Base-by-base conservation (phyloP, 805 yeast genomes). In the Candida morakotiae region DNA sequence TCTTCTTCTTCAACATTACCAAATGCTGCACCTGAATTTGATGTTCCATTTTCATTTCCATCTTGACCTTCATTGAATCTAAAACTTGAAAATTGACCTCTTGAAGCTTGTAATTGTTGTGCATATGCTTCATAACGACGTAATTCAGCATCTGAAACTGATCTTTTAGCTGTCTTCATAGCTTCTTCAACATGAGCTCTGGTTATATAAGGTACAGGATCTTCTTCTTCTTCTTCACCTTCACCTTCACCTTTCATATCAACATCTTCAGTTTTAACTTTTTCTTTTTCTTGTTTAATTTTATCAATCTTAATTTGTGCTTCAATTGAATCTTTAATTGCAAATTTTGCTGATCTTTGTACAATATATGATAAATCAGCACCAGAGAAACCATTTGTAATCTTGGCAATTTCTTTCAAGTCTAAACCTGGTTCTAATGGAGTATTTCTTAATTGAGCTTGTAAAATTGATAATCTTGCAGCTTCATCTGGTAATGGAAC, bases 41-140 rank as follows among this genome's bases (percentile, higher is more conserved):
- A 61, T 14, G 58, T 52, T 35, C 57, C 53, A 30, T 51, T 55
- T 23, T 48, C 52, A 24, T 35, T 45, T 15, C 46, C 54, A 21
- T 47, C 58, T 19, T 48, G 57, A 38, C 49, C 51, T 42, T 75
- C 87, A 47, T 80, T 77, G 62, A 93, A 91, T 59, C 87, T 80
- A 69, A 93, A 91, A 67, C 83, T 86, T 47, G 91, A 76, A 59
- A 86, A 83, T 62, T 86, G 95, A 34, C 98, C 98, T 69, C 98
- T 87, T 1, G 96, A 85, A 40, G 95, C 87, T 64, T 83, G 94
- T 64, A 93, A 74, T 68, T 91, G 96, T 67, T 91, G 96, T 35
- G 96, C 95, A 56, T 91, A 93, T 6, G 98, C 94, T 71, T 93
- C 98, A 63, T 93, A 93, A 68, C 98, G 89, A 69, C 99, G 93